Base-by-base conservation (phyloP, 768 basidiomycete species). In the Mycena filopes region DNA sequence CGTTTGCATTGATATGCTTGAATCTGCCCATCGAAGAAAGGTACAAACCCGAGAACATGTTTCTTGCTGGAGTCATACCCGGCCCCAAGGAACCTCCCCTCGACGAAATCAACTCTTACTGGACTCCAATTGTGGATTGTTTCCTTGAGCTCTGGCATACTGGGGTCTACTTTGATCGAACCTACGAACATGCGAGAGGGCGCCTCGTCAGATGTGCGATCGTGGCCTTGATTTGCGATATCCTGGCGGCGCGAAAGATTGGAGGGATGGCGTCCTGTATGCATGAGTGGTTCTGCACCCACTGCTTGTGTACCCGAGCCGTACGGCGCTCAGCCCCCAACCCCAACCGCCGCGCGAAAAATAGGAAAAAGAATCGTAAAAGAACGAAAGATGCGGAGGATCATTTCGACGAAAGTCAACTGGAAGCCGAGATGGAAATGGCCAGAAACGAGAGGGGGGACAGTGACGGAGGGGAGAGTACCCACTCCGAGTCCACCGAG, bases 1-100 rank as follows among this genome's bases (percentile, higher is more conserved):
- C 73, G 0, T 74, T 80, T 13, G 76, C 76, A 21, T 54, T 82
- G 48, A 70, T 73, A 2, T 80, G 80, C 59, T 57, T 80, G 13
- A 81, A 81, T 55, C 70, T 82, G 1, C 82, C 82, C 6, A 65
- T 69, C 4, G 54, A 67, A 9, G 26, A 78, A 12, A 6, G 33
- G 6, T 33, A 33, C 33, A 33, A 33, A 12, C 33, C 33, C 6
- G 33, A 33, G 33, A 33, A 33, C 33, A 33, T 33, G 33, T 33
- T 33, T 12, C 12, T 33, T 6, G 33, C 33, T 33, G 33, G 33
- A 7, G 12, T 33, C 33, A 33, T 33, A 6, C 33, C 33, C 6
- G 33, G 33, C 7, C 33, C 33, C 33, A 33, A 33, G 12, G 33
- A 33, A 12, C 33, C 33, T 7, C 33, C 33, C 33, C 33, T 33